phyloP scores from a whole-genome alignment of 2,329 filamentous ascomycete species.

The Calonectria henricotiae region DNA sequence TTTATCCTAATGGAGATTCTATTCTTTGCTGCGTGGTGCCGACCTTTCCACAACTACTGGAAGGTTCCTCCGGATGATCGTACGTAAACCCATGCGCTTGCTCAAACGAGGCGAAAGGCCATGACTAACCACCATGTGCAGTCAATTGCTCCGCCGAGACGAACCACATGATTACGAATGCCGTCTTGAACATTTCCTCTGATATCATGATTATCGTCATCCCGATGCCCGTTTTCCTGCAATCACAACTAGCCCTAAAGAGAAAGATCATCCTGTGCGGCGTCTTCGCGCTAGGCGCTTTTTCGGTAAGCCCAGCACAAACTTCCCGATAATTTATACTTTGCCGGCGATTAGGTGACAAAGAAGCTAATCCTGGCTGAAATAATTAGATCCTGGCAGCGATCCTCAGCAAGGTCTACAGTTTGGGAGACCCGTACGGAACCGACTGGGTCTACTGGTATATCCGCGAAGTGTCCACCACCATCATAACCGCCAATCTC shows the following conservation, averaged over 20 bases:
- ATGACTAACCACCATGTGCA: neutral
- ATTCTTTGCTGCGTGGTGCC: slow-evolving; percentile 57
- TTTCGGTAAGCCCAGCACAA: slow-evolving; percentile 57
- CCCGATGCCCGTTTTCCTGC: slow-evolving; percentile 68
- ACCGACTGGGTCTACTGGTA: slow-evolving; percentile 64
- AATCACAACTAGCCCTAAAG: slow-evolving; percentile 65
- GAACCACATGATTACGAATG: slow-evolving; percentile 72
- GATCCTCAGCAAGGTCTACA: slow-evolving; percentile 61
- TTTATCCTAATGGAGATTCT: slow-evolving; percentile 69
- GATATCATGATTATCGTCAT: slow-evolving; percentile 73
- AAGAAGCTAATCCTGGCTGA: neutral
- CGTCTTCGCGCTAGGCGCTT: slow-evolving; percentile 64
- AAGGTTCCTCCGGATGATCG: slow-evolving; percentile 28
- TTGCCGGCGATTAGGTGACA: neutral
- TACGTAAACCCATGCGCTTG: neutral
- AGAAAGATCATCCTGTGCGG: slow-evolving; percentile 68
- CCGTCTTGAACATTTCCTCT: slow-evolving; percentile 72
- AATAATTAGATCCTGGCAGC: slow-evolving; percentile 47
- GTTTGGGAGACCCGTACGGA: slow-evolving; percentile 60
- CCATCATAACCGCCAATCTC: slow-evolving; percentile 64
- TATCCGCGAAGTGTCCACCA: slow-evolving; percentile 64
- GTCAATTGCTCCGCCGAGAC: slow-evolving; percentile 67
- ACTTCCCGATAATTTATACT: neutral
- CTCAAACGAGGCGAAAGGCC: neutral
- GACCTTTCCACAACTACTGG: slow-evolving; percentile 36